phyloP scores from a whole-genome alignment of 495 filamentous ascomycete species.

The Ramalina intermedia region DNA sequence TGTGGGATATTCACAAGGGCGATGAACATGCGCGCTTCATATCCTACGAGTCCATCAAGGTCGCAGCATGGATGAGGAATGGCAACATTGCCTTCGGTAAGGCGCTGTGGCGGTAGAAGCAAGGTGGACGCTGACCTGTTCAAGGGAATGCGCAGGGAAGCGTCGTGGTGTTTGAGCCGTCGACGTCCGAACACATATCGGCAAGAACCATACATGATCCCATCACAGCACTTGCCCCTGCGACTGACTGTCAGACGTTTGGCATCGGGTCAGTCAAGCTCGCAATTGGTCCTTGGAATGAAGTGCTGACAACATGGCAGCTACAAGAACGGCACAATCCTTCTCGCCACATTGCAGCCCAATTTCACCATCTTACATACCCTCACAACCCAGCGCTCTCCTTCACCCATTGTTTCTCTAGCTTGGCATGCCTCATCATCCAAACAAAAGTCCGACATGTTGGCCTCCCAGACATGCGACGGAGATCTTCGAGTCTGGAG shows the following conservation, averaged over 20 bases:
- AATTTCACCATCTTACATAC: constrained; percentile 93
- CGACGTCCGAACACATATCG: constrained; percentile 84
- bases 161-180: constrained; percentile 87
- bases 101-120: constrained; percentile 9
- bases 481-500: constrained; percentile 96
- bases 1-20: constrained; percentile 92
- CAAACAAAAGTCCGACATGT: constrained; percentile 95
- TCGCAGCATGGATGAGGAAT: constrained; percentile 92
- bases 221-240: constrained; percentile 79
- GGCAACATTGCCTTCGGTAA: constrained; percentile 94
- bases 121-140: constrained; percentile 14
- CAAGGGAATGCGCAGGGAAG: constrained; percentile 81
- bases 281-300: too few relatives aligned
- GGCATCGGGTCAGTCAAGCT: constrained; percentile 65
- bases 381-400: constrained; percentile 62
- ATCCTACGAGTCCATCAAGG: constrained; percentile 71
- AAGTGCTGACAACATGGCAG: constrained; percentile 26
- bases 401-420: constrained; percentile 78
- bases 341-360: constrained; percentile 79
- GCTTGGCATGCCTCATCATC: constrained; percentile 97
- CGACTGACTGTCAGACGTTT: constrained; percentile 88
- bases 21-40: constrained; percentile 80
- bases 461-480: constrained; percentile 81
- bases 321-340: constrained; percentile 87
- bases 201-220: constrained; percentile 87